Evolutionary conservation across 2,329 filamentous ascomycete species (phyloP).

Genomic region (Capronia epimyces): DNA sequence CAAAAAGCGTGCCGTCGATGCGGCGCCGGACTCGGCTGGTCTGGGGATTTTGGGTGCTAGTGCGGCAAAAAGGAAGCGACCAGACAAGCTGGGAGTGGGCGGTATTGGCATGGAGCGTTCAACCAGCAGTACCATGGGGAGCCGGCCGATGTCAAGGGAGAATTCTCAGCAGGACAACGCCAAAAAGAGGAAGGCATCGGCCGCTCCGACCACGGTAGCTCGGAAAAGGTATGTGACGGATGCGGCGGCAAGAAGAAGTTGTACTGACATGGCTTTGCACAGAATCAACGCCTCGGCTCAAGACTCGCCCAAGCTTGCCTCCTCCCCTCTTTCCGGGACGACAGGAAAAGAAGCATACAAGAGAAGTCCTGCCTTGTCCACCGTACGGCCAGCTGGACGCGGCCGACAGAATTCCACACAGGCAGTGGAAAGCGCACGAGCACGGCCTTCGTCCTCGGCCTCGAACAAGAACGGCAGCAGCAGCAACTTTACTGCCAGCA

Average conservation of each 20-base stretch:
- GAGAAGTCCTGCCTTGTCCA: slow-evolving; percentile 57
- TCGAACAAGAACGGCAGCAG: slow-evolving; percentile 56
- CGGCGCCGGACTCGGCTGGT: slow-evolving; percentile 45
- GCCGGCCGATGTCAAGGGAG: slow-evolving; percentile 28
- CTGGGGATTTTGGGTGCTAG: slow-evolving; percentile 60
- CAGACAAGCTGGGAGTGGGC: slow-evolving; percentile 35
- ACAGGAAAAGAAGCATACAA: slow-evolving; percentile 54
- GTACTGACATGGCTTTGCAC: neutral
- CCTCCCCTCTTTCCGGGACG: slow-evolving; percentile 68
- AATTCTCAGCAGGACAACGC: slow-evolving; percentile 28
- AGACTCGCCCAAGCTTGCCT: slow-evolving; percentile 65
- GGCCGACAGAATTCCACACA: slow-evolving; percentile 70
- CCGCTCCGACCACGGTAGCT: slow-evolving; percentile 26
- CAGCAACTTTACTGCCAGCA: slow-evolving; percentile 43
- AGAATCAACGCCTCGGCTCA: slow-evolving; percentile 39
- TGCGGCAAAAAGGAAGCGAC: slow-evolving; percentile 67
- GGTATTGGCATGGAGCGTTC: slow-evolving; percentile 59
- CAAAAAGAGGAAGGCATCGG: slow-evolving; percentile 32
- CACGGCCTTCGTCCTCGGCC: slow-evolving; percentile 48
- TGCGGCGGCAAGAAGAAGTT: neutral
- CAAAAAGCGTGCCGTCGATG: slow-evolving; percentile 59
- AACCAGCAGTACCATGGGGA: slow-evolving; percentile 44
- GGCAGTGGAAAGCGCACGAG: slow-evolving; percentile 38
- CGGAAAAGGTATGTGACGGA: slow-evolving; percentile 68
- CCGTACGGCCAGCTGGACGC: slow-evolving; percentile 61